phyloP scores from a whole-genome alignment of 2,329 filamentous ascomycete species.

The Cryphonectria carpinicola region DNA sequence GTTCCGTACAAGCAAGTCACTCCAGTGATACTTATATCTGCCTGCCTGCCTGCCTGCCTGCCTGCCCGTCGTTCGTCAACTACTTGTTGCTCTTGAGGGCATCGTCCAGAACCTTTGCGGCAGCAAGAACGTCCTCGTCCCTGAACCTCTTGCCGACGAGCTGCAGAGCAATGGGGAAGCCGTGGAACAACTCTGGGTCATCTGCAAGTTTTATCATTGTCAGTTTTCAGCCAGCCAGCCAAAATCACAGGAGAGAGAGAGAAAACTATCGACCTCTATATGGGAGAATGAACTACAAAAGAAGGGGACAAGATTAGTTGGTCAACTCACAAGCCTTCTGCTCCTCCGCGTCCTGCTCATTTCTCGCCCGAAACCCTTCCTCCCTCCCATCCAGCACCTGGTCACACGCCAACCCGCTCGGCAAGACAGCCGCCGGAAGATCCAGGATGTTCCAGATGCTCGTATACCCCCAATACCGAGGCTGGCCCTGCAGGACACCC shows the following conservation, averaged over 20 bases:
- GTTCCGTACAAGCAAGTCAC: neutral
- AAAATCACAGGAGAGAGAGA: no score
- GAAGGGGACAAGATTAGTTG: neutral
- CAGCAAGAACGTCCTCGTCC: conserved; percentile 27
- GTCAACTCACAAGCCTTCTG: conserved; percentile 23
- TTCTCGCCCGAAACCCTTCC: conserved; percentile 17
- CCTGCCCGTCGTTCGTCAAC: no score
- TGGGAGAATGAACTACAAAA: neutral
- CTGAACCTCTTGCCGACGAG: conserved; percentile 24
- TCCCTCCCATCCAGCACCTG: conserved; percentile 19
- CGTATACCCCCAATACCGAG: conserved; percentile 31
- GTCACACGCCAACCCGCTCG: conserved; percentile 28
- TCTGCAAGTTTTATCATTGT: conserved; percentile 11
- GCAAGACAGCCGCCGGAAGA: conserved; percentile 30
- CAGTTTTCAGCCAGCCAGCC: neutral
- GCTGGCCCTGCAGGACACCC: conserved; percentile 25
- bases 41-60: neutral
- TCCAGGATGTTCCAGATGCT: conserved; percentile 34
- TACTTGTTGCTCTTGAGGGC: conserved; percentile 16
- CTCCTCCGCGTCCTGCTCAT: conserved; percentile 20
- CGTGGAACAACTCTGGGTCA: conserved; percentile 26
- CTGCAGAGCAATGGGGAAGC: conserved; percentile 28
- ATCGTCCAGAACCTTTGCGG: conserved; percentile 18
- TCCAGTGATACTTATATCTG: no score
- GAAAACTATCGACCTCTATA: no score